A percentile compares a stretch with the other conserved stretches of the same genome.
Evolutionary conservation across 2,329 filamentous ascomycete genomes (phyloP).

Genomic region (Nothopassalora personata): DNA sequence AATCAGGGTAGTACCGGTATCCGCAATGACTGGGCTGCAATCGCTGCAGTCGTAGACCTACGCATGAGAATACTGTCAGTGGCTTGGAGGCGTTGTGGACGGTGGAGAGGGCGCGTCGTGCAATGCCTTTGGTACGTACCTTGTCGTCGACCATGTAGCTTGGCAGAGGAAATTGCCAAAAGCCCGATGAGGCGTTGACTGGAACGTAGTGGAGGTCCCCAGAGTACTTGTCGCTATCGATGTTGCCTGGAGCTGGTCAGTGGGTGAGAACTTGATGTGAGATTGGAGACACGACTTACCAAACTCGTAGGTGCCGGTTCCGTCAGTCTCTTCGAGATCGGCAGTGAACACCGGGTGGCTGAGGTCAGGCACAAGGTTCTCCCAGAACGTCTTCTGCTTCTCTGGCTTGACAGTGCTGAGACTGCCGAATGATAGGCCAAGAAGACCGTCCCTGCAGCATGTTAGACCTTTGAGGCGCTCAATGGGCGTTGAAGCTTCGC

Average conservation of each 20-base stretch:
- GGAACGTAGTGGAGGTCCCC: constrained; percentile 59
- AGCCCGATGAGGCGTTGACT: constrained; percentile 58
- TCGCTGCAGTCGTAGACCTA: constrained; percentile 41
- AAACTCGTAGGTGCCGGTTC: constrained; percentile 64
- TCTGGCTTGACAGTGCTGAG: constrained; percentile 50
- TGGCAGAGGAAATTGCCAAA: constrained; percentile 52
- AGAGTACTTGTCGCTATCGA: constrained; percentile 59
- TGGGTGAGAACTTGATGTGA: background rate
- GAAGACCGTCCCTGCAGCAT: constrained; percentile 46
- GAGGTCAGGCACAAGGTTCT: constrained; percentile 59
- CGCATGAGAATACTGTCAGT: constrained; percentile 28
- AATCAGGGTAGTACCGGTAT: constrained; percentile 58
- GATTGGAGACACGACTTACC: constrained; percentile 39
- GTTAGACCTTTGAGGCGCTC: background rate
- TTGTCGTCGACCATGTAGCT: constrained; percentile 54
- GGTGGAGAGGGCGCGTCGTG: no score
- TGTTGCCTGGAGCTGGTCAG: constrained; percentile 32
- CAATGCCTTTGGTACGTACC: constrained; percentile 1
- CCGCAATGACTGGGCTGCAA: constrained; percentile 41
- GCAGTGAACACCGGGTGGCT: constrained; percentile 66
- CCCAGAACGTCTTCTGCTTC: constrained; percentile 66
- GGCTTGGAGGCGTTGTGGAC: no score
- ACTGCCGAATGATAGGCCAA: constrained; percentile 55
- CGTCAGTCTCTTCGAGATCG: constrained; percentile 53
- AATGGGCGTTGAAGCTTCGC: background rate